Base-by-base conservation (phyloP, 805 yeast genomes). In the Saccharomyces cerevisiae region DNA sequence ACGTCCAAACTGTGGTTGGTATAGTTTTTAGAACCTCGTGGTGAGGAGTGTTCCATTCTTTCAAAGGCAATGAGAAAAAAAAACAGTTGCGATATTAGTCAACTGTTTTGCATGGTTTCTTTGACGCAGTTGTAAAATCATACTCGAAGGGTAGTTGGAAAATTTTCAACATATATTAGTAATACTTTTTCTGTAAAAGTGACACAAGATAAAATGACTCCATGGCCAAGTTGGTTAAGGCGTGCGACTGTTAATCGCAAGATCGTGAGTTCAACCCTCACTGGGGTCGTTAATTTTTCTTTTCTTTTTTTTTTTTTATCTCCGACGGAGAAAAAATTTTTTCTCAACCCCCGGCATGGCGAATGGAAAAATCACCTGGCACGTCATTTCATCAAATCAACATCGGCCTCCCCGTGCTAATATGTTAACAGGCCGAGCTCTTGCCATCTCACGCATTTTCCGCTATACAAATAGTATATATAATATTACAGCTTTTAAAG, bases 241-340 rank as follows among this genome's bases (percentile, higher is more conserved):
- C 79, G 77, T 75, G 78, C 78, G 79, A 75, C 79, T 76, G 79
- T 76, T 75, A 76, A 76, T 76, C 79, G 78, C 78, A 76, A 76
- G 79, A 76, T 73, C 79, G 79, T 65, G 78, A 76, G 79, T 75
- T 75, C 79, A 69, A 75, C 67, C 79, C 79, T 76, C 78, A 65
- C 79, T 76, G 76, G 65, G 79, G 77, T 75, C 79, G 78, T 26
- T n/a, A n/a, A 17, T 36, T n/a, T 6, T 17, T 17, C 3, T 9
- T 36, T 36, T 4, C 24, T 17, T 36, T n/a, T 36, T 36, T n/a
- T 8, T 36, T 36, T 36, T 36, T 17, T 36, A 17, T 36, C 43
- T 3, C 43, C 43, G 43, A 9, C 43, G 43, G 43, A 36, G 43
- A 36, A 36, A 36, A 22, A 36, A 36, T 17, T 17, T 36, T 36